Evolutionary conservation across 108 stramenopile species (phyloP), one percentile per base, ranked within the genome.

Genomic region (Seminavis robusta): DNA sequence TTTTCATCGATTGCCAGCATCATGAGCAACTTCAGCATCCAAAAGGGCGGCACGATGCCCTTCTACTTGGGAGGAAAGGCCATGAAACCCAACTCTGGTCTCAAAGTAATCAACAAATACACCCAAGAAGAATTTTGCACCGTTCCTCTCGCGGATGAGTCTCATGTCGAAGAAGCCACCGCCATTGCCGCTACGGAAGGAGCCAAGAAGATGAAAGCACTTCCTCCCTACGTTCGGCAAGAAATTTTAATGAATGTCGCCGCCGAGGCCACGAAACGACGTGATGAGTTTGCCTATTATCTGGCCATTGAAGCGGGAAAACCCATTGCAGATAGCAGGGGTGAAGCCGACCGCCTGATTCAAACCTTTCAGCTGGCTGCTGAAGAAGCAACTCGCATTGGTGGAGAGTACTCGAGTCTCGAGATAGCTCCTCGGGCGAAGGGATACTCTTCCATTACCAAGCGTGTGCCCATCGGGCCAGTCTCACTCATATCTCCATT

Each of bases 311-410:
- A 57, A 30, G 41, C 50, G 7, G 55, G 55, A 11, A 65, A 65
- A 47, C 52, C 55, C 23, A 58, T 57, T 56, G 27, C 17, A 17
- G 64, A 65, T 29, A 41, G 54, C 7, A 41, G 44, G 11, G 64
- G 56, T 21, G 64, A 57, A 42, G 64, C 50, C 8, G 46, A 46
- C 9, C 43, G 56, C 13, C 56, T 65, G 11, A 48, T 65, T 20
- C 28, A 58, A 23, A 65, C 55, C 26, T 65, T 65, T 34, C 39
- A 65, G 21, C 15, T 65, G 1, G 64, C 64, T 15, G 64, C 64
- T 5, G 64, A 65, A 58, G 64, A 65, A 41, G 37, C 64, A 0
- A 38, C 36, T 0, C 64, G 64, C 42, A 65, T 65, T n/a, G 55
- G 46, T 17, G 64, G 64, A 6, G 64, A 65, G 1, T 51, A 28